Base-by-base conservation (phyloP, 495 filamentous ascomycete species). In the Chlorociboria aeruginascens region DNA sequence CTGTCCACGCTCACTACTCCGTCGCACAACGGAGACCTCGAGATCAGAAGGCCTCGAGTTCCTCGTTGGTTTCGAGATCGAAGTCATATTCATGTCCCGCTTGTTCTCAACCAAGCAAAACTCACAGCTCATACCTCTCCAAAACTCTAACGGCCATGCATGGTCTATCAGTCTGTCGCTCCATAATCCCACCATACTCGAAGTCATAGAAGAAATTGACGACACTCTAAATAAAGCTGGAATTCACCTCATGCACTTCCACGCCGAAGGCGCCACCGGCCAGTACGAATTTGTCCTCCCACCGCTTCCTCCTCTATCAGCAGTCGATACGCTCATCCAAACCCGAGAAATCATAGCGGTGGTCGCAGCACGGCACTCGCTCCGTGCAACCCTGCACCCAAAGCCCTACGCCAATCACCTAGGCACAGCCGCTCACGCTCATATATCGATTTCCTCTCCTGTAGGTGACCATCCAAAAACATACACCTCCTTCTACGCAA, bases 201-300 rank as follows among this genome's bases (percentile, higher is more conserved):
- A 77, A 0, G 60, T 85, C 12, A 60, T 85, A 1, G 73, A 81
- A n/a, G 75, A 84, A 30, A 81, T 85, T 37, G 71, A 72, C 10
- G 63, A 69, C 3, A 67, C 69, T 3, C 69, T 89, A 3, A 69
- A 66, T 3, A 58, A 62, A 3, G 71, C 79, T 44, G 83, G 76
- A 11, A 85, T 95, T 46, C 57, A 74, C 7, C 65, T 89, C 13
- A 70, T 84, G 42, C 79, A 87, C 59, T 82, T 87, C 60, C 89
- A 95, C 59, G 63, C 89, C 14, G 89, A 93, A 57, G 76, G 72
- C 45, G 74, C 81, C 0, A 69, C 73, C 0, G 85, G 85, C 8
- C 89, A 94, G 54, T 94, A 81, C 60, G 89, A 94, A 59, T 83
- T 94, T 52, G 69, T 88, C 12, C 77, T 90, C 0, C 72, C 79